Conservation (phyloP, 148 eudicot genomes). For the Vaccinium macrocarpon region DNA sequence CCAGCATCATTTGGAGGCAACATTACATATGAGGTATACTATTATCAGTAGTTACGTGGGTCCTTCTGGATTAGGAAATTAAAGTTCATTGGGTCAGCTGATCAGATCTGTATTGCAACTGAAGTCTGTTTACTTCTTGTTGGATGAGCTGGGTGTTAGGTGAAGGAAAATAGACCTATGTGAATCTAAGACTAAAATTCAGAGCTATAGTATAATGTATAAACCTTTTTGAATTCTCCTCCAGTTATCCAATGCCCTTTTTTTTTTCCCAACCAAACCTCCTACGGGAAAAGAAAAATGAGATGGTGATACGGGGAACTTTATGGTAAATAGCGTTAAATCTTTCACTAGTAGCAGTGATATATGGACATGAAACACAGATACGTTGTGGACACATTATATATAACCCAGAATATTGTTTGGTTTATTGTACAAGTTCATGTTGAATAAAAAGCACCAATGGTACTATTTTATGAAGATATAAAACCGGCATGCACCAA, state of each 20-base stretch:
- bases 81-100: not conserved
- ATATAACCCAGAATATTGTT: not conserved
- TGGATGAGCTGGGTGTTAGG: not conserved
- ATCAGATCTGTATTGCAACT: not conserved
- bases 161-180: not conserved
- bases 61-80: not conserved
- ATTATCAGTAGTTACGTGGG: not conserved
- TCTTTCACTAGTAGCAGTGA: not conserved
- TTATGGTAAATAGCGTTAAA: not conserved
- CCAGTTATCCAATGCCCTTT: not conserved
- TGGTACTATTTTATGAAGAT: not conserved
- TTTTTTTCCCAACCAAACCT: not conserved
- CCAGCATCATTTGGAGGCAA: slow-evolving; percentile 75
- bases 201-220: not conserved
- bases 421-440: not conserved
- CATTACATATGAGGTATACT: slow-evolving; percentile 65
- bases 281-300: not conserved
- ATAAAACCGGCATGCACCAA: not conserved
- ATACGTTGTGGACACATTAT: not conserved
- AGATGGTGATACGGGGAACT: not conserved
- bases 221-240: not conserved
- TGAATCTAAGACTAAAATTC: not conserved
- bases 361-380: not conserved
- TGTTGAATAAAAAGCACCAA: not conserved
- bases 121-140: not conserved